These are phyloP conservation scores for Geotrichum reessii DNA, from an alignment of 1,139 yeast species.

Conservation along the genomic window DNA sequence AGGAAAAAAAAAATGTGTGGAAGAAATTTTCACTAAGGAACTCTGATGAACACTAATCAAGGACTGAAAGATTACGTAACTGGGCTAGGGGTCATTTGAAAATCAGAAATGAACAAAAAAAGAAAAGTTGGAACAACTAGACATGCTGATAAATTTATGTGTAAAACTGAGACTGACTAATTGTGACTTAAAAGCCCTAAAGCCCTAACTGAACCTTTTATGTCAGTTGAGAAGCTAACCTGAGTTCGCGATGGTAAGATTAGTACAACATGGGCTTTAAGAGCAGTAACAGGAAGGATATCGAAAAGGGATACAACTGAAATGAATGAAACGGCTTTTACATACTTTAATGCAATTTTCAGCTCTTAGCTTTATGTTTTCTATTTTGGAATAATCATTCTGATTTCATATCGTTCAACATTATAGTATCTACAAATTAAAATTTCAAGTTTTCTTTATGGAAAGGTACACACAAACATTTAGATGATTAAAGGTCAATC, in stretches of 20 bases:
- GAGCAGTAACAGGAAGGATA: not conserved
- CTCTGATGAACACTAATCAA: not conserved
- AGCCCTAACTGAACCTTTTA: slow-evolving; percentile 9
- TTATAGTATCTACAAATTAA: not conserved
- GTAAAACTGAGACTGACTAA: not conserved
- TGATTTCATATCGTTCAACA: not conserved
- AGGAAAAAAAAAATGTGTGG: not conserved
- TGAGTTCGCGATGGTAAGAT: not conserved
- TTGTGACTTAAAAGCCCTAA: slow-evolving; percentile 11
- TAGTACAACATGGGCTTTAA: not conserved
- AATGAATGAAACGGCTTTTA: no score
- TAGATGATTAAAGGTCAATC: slow-evolving; percentile 2
- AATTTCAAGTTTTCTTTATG: not conserved
- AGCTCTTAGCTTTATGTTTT: not conserved
- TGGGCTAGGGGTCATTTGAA: not conserved
- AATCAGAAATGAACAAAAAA: not conserved
- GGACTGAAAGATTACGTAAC: not conserved
- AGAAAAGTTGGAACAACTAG: not conserved
- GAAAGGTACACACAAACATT: not conserved
- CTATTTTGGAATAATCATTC: not conserved
- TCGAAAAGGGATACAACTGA: not conserved
- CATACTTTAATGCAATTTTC: no score
- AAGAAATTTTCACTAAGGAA: slow-evolving; percentile 11
- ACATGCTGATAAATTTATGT: not conserved
- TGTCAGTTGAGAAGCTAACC: not conserved